phyloP scores from a whole-genome alignment of 192 early-diverging fungal genomes.

The Dissophora ornata region DNA sequence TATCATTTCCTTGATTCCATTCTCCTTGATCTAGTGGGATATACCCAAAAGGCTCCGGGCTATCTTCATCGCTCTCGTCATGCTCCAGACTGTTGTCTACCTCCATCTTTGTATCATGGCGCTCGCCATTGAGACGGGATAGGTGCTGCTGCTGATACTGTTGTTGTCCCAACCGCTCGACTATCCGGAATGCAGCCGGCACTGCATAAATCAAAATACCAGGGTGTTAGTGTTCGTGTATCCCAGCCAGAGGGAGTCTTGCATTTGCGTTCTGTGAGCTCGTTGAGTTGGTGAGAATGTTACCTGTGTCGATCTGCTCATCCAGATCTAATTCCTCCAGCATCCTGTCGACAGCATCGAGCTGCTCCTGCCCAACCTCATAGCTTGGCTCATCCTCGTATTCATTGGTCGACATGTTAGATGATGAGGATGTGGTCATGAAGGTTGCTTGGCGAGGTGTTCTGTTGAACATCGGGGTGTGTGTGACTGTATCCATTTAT shows the following conservation, averaged over 20 bases:
- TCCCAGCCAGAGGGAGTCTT: too few species aligned
- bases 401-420: too few species aligned
- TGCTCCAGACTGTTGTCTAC: background rate
- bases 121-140: background rate
- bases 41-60: slow-evolving; percentile 30
- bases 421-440: too few species aligned
- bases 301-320: slow-evolving; percentile 43
- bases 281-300: background rate
- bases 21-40: slow-evolving; percentile 42
- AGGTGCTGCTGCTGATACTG: slow-evolving; percentile 12
- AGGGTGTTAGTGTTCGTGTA: too few species aligned
- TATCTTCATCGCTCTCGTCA: slow-evolving; percentile 2
- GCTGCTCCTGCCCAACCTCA: slow-evolving; percentile 47
- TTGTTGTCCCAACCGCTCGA: slow-evolving; percentile 34
- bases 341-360: slow-evolving; percentile 53
- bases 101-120: background rate
- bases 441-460: too few species aligned
- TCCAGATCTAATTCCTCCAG: slow-evolving; percentile 47
- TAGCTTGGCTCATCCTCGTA: slow-evolving; percentile 18
- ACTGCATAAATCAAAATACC: slow-evolving; percentile 3
- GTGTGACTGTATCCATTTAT: slow-evolving; percentile 34
- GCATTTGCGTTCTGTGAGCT: too few species aligned
- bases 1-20: slow-evolving; percentile 12
- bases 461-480: too few species aligned
- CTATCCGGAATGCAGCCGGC: slow-evolving; percentile 47